Percentiles rank a stretch among this genome's conserved stretches.
These are phyloP conservation scores for Aspergillus phoenicis DNA, from an alignment of 2,329 filamentous ascomycete species.

Conservation along the genomic window DNA sequence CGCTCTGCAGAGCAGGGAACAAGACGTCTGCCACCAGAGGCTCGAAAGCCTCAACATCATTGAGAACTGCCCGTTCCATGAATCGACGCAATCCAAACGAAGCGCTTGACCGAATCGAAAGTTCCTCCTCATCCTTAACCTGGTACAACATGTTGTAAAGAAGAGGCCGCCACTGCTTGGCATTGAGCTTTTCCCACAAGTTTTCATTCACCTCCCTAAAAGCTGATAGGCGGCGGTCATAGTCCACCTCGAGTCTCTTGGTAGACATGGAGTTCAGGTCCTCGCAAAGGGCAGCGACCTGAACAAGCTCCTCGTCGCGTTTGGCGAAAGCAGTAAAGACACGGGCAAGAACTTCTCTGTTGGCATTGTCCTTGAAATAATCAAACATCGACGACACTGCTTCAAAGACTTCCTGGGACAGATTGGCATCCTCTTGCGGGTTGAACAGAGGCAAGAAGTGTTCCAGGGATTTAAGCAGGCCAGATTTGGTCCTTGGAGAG, in stretches of 20 bases:
- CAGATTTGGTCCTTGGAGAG: conserved; percentile 78
- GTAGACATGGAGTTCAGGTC: conserved; percentile 79
- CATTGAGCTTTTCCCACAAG: conserved; percentile 61
- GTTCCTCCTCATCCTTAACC: conserved; percentile 82
- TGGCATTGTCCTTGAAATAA: conserved; percentile 81
- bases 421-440: conserved; percentile 56
- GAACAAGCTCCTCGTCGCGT: conserved; percentile 61
- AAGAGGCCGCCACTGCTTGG: conserved; percentile 81
- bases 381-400: conserved; percentile 82
- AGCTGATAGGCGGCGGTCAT: conserved; percentile 75
- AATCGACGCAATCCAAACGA: conserved; percentile 79
- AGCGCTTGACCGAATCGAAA: conserved; percentile 81
- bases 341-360: conserved; percentile 71
- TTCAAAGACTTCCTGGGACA: conserved; percentile 69
- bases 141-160: conserved; percentile 88
- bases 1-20: conserved; percentile 74
- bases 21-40: conserved; percentile 66
- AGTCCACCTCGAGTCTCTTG: conserved; percentile 79
- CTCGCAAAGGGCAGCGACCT: conserved; percentile 70
- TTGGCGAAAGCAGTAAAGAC: conserved; percentile 72
- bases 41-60: conserved; percentile 53
- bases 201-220: conserved; percentile 72
- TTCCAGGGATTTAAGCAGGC: conserved; percentile 76
- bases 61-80: conserved; percentile 62
- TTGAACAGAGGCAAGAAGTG: conserved; percentile 73